Percentiles rank a stretch among this genome's conserved stretches.
phyloP scores from a whole-genome alignment of 257 asterid genomes.

The Przewalskia tangutica region DNA sequence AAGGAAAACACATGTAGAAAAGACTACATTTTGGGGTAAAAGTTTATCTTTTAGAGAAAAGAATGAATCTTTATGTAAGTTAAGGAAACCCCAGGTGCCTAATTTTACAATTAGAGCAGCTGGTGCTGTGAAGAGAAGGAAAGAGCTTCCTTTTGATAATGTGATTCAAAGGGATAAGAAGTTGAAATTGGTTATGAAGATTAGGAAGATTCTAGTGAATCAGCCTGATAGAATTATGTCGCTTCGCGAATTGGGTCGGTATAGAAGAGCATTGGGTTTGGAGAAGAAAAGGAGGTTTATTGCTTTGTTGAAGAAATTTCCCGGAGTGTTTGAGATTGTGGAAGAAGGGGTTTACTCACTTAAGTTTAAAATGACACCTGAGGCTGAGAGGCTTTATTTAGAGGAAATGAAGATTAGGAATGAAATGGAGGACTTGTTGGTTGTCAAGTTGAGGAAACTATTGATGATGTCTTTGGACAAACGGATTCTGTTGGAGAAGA shows the following conservation, averaged over 20 bases:
- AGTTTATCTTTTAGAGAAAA: conserved; percentile 24
- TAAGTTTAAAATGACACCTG: conserved; percentile 66
- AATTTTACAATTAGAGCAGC: conserved; percentile 45
- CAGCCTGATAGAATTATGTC: conserved; percentile 84
- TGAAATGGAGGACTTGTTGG: conserved; percentile 86
- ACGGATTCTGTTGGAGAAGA: conserved; percentile 84
- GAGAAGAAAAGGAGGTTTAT: conserved; percentile 64
- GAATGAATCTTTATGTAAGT: conserved; percentile 13
- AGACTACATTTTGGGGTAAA: conserved; percentile 45
- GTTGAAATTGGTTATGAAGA: conserved; percentile 72
- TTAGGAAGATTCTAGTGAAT: conserved; percentile 75
- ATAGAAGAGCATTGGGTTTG: conserved; percentile 60
- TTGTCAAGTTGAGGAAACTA: conserved; percentile 71
- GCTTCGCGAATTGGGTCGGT: conserved; percentile 75
- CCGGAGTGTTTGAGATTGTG: conserved; percentile 87
- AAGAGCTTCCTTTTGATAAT: conserved; percentile 80
- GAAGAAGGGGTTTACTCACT: conserved; percentile 93
- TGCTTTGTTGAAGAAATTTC: conserved; percentile 69
- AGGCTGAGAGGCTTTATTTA: conserved; percentile 86
- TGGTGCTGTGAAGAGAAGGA: conserved; percentile 72
- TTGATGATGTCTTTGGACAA: conserved; percentile 92
- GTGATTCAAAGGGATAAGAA: conserved; percentile 97
- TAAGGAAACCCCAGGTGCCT: conserved; percentile 22
- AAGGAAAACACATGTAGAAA: not conserved
- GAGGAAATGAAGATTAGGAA: conserved; percentile 82